Percentiles rank a stretch among this genome's conserved stretches.
phyloP scores from a whole-genome alignment of 306 rosid species.

The Mucuna pruriens region DNA sequence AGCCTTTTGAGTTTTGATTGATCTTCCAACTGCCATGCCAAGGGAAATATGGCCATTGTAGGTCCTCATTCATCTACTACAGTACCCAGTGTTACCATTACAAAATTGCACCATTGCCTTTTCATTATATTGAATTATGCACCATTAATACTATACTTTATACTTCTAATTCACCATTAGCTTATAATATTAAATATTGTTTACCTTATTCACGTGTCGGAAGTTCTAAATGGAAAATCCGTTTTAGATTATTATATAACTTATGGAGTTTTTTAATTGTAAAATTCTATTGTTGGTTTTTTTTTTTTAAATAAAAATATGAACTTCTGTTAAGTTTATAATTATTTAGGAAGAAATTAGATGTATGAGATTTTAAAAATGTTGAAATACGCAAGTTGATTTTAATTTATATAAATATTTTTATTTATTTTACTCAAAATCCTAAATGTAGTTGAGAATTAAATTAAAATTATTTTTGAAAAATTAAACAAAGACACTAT shows the following conservation, averaged over 20 bases:
- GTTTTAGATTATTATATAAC: background rate
- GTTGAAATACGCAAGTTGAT: too few species aligned
- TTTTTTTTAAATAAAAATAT: background rate
- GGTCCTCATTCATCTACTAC: conserved; percentile 5
- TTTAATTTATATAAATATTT: too few species aligned
- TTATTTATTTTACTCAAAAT: too few species aligned
- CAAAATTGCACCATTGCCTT: background rate
- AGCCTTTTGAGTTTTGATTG: background rate
- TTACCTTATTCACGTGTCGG: too few species aligned
- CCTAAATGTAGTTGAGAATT: too few species aligned
- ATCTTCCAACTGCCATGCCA: background rate
- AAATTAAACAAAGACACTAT: too few species aligned
- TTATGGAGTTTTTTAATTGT: background rate
- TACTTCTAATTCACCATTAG: background rate
- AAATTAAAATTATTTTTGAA: too few species aligned
- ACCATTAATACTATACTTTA: background rate
- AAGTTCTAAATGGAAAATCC: background rate
- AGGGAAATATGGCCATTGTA: background rate
- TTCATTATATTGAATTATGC: background rate
- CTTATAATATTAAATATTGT: background rate
- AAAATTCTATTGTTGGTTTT: background rate
- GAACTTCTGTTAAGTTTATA: too few species aligned
- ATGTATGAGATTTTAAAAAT: background rate
- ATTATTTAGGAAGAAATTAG: background rate
- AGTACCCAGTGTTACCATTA: background rate